Base-by-base conservation (phyloP, 179 eudicot species). In the Amaranthus tricolor region DNA sequence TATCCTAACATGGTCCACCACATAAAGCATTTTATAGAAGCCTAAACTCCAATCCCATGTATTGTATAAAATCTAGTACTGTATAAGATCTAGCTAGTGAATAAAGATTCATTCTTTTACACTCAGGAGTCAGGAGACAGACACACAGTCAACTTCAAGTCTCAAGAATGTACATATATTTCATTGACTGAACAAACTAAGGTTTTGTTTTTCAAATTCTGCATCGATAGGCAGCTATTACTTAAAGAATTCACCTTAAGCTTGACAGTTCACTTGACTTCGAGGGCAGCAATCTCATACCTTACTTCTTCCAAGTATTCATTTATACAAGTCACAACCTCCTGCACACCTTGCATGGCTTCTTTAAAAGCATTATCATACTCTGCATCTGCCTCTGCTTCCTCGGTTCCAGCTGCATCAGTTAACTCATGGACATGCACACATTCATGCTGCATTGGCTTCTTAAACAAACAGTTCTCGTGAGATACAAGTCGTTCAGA, bases 341-440 rank as follows among this genome's bases (percentile, higher is more conserved):
- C 94, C 76, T 96, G 99, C 64, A 96, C 96, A 5, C 98, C 94
- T 79, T 83, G 74, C 76, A 91, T 86, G 73, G 99, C 96, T 88
- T 89, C 99, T 84, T 89, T 93, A 56, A 91, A 84, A 73, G 90
- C 92, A 59, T 82, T 89, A 74, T 96, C 94, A 21, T 88, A 93
- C 78, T 96, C 90, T 12, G 98, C 97, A 85, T 91, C 92, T 15
- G 97, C 98, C 80, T 95, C 99, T 24, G 98, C 97, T 75, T 95
- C 99, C 83, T 96, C 94, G 5, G 97, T 96, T 52, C 98, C 99
- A 71, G 89, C 94, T 24, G 91, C 94, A 62, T 93, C 98, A 13
- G 97, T 96, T 76, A 93, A 87, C 84, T 96, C 90, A 57, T 93
- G 94, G 69, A 96, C 89, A 74, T 96, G 99, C 64, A 91, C 87